Evolutionary conservation across 176 grass and related monocot species (phyloP), one percentile per base, ranked within the genome.

Genomic region (Aegilops longissima): DNA sequence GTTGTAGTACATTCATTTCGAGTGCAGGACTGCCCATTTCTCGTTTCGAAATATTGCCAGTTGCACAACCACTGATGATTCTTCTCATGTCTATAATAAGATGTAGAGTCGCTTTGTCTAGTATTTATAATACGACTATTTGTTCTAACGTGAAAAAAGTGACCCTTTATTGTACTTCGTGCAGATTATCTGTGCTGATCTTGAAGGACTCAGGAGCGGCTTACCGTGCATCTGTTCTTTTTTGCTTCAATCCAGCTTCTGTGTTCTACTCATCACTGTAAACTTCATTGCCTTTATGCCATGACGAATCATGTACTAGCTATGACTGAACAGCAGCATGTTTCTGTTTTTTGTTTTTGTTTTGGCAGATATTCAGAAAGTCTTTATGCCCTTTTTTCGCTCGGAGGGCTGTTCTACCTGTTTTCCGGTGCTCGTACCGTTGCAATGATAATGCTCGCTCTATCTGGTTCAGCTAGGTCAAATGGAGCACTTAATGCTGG

Each of bases 181-280:
- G 86, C 90, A 98, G 96, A 82, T 79, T 98, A 24, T 96, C 94
- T 52, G 38, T 80, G 73, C 69, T 96, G 80, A 86, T 94, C 44
- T 80, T 98, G 74, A 98, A 93, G 71, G 90, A 93, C 71, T 76
- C 82, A 8, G 85, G 58, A 80, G 56, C 84, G 80, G 88, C 96
- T 64, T 96, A 92, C 64, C 69, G 80, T 70, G 88, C 94, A 38
- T 83, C 92, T 80, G 14, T 96, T 85, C 92, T 98, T 25, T 98
- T 96, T 64, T 91, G 94, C 83, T 94, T 98, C 70, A 98, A 98
- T 68, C 92, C 93, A 56, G 96, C 96, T 79, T 98, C 92, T 40
- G 85, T 96, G 80, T 98, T 98, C 73, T 98, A 94, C 85, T 98
- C 96, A 23, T 98, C 96, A 71, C 72, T 98, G 93, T 98, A 94